phyloP scores from a whole-genome alignment of 257 asterid species.

The Solanum sejunctum region DNA sequence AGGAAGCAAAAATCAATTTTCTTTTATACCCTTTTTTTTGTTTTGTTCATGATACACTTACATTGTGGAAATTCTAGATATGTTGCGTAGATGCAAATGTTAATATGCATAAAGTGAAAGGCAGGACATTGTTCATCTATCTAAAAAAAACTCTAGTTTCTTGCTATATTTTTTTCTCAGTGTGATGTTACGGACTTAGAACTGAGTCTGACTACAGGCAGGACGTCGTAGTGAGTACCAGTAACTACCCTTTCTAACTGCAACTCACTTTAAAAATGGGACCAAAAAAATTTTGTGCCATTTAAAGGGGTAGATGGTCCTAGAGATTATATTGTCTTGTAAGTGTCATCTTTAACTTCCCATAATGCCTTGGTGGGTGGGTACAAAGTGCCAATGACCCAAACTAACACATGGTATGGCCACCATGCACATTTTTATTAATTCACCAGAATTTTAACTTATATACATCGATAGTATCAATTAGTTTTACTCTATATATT shows the following conservation, averaged over 20 bases:
- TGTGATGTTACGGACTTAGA: no score
- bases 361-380: neutral
- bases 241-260: neutral
- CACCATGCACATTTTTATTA: neutral
- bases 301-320: slow-evolving; percentile 3
- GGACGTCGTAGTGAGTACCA: neutral
- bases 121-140: neutral
- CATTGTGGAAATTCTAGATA: no score
- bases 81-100: neutral
- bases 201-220: no score
- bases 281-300: neutral
- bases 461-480: neutral
- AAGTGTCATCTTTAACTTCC: slow-evolving; percentile 10
- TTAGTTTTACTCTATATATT: neutral
- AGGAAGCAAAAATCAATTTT: no score
- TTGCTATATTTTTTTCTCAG: neutral
- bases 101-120: neutral
- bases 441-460: neutral
- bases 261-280: neutral
- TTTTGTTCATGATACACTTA: no score
- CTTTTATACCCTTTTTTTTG: no score
- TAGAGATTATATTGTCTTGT: neutral
- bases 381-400: neutral
- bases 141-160: neutral
- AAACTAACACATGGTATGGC: slow-evolving; percentile 9